A percentile compares a stretch with the other conserved stretches of the same genome.
Evolutionary conservation across 306 rosid genomes (phyloP).

Genomic region (Luffa acutangula): DNA sequence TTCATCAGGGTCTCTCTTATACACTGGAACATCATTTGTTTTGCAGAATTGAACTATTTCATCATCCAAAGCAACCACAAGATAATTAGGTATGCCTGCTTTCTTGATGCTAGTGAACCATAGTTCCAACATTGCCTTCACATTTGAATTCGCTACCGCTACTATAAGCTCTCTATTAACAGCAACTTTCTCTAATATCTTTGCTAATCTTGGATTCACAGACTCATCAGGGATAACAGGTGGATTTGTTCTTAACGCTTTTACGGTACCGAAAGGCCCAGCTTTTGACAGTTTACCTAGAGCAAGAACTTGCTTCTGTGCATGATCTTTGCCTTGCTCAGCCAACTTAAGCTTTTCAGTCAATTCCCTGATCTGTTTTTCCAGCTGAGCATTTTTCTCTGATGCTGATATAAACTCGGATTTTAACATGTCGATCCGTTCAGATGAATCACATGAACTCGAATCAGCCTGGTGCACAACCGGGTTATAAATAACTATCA

Average conservation of each 20-base stretch:
- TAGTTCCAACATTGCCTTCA: slow-evolving; percentile 70
- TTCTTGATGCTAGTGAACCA: slow-evolving; percentile 73
- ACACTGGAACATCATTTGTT: slow-evolving; percentile 61
- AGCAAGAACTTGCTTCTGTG: slow-evolving; percentile 65
- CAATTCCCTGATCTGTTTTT: slow-evolving; percentile 51
- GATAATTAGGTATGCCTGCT: slow-evolving; percentile 66
- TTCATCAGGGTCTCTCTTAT: slow-evolving; percentile 59
- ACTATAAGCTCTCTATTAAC: slow-evolving; percentile 65
- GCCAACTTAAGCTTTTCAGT: slow-evolving; percentile 54
- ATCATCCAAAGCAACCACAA: slow-evolving; percentile 76
- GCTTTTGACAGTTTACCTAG: slow-evolving; percentile 57
- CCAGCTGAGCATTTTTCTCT: slow-evolving; percentile 47
- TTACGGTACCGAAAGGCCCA: slow-evolving; percentile 78
- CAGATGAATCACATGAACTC: slow-evolving; percentile 55
- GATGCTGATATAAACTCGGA: slow-evolving; percentile 41
- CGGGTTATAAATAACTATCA: slow-evolving; percentile 1
- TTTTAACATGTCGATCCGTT: slow-evolving; percentile 54
- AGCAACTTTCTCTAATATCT: slow-evolving; percentile 63
- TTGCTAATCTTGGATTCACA: slow-evolving; percentile 73
- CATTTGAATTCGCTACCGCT: slow-evolving; percentile 78
- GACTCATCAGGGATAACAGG: slow-evolving; percentile 68
- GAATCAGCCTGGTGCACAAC: slow-evolving; percentile 36
- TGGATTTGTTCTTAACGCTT: slow-evolving; percentile 64
- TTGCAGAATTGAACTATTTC: slow-evolving; percentile 42
- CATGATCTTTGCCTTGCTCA: slow-evolving; percentile 72